A percentile compares a stretch with the other conserved stretches of the same genome.
phyloP scores from a whole-genome alignment of 495 filamentous ascomycete genomes.

The Chaetomium cochliodes region DNA sequence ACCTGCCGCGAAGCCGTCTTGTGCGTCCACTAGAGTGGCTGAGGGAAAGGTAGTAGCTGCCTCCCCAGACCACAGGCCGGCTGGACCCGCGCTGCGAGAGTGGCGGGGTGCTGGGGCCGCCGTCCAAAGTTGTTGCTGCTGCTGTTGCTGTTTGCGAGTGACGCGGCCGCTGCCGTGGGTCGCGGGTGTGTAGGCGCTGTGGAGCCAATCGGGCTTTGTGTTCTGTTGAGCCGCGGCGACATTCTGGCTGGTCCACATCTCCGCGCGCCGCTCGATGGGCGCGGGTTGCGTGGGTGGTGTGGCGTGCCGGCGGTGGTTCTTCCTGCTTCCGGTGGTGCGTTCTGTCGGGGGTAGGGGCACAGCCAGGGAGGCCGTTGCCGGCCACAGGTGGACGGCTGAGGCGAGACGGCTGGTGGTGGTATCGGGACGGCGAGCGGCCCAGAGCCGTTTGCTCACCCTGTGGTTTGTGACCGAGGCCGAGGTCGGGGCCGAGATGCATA shows the following conservation, averaged over 20 bases:
- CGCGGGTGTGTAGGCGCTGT: background rate
- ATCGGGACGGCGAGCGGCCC: too few relatives aligned
- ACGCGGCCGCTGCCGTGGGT: background rate
- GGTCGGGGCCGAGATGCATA: too few relatives aligned
- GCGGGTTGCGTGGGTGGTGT: background rate
- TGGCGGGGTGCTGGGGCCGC: background rate
- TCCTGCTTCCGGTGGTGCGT: too few relatives aligned
- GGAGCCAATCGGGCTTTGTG: background rate
- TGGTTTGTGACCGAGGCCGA: too few relatives aligned
- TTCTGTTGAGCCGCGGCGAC: background rate
- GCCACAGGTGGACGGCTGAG: too few relatives aligned
- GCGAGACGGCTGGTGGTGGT: too few relatives aligned
- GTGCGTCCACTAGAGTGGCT: background rate
- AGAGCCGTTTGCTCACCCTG: too few relatives aligned
- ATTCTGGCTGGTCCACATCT: background rate
- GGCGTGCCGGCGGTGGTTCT: background rate
- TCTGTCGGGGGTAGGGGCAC: too few relatives aligned
- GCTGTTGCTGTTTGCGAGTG: background rate
- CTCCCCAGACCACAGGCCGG: background rate
- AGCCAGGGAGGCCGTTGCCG: too few relatives aligned
- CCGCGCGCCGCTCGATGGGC: background rate
- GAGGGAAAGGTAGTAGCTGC: background rate
- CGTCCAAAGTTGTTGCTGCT: background rate
- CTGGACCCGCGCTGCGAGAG: background rate
- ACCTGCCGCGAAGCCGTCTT: slow-evolving; percentile 26